Conservation (phyloP, 208 protist genomes). For the Histomonas meleagridis region DNA sequence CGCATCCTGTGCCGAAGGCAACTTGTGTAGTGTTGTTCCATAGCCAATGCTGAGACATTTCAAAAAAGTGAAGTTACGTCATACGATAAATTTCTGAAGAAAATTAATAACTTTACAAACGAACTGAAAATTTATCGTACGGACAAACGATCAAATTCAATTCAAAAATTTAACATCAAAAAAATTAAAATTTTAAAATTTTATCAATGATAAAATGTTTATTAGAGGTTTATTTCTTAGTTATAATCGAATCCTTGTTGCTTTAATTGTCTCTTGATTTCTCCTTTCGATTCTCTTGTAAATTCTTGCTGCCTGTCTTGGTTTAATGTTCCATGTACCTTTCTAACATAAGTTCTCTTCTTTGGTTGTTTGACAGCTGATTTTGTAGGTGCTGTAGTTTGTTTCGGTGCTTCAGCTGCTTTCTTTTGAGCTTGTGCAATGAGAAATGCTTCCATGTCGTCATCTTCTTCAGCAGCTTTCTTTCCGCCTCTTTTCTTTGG, state of each 20-base stretch:
- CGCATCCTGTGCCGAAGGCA: background rate
- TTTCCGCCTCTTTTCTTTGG: background rate
- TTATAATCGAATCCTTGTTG: slow-evolving; percentile 35
- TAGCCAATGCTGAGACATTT: too few species aligned
- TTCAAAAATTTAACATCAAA: too few species aligned
- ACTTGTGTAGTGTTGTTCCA: background rate
- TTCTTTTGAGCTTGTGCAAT: background rate
- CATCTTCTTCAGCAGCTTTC: background rate
- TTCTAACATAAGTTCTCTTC: background rate
- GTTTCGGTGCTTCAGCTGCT: background rate
- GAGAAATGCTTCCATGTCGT: background rate
- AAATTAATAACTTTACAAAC: too few species aligned
- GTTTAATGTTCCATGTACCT: background rate
- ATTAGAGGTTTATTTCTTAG: too few species aligned
- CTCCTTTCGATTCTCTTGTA: slow-evolving; percentile 3
- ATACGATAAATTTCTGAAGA: too few species aligned
- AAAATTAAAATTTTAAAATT: too few species aligned
- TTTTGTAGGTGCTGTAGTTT: background rate
- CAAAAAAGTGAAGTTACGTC: too few species aligned
- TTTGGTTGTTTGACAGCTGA: background rate
- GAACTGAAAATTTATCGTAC: too few species aligned
- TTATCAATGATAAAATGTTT: too few species aligned
- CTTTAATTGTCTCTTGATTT: background rate
- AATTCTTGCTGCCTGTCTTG: background rate
- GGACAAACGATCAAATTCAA: too few species aligned